Evolutionary conservation across 2,329 filamentous ascomycete genomes (phyloP), one percentile per base, ranked within the genome.

Genomic region (Sclerotinia nivalis): DNA sequence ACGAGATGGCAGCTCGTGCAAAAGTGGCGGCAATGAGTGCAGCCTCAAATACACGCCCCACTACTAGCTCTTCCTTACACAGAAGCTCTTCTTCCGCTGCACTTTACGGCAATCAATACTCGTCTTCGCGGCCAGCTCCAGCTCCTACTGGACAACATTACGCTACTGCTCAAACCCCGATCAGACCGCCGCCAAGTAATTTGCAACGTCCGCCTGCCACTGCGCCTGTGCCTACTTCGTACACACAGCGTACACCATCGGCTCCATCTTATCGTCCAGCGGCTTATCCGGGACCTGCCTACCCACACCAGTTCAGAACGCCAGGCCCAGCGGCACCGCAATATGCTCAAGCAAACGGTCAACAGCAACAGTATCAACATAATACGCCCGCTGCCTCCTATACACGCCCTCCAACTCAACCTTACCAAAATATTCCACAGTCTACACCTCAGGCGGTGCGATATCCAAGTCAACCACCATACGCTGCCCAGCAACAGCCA

Each of bases 1-100:
- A 87, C 70, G 82, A 84, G 70, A 72, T 66, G 15, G 71, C 74
- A 45, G 67, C 73, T 18, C 74, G 74, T 54, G 74, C 76, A 18
- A 79, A 76, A 70, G 72, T 74, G 15, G 73, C 75, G 18, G 73
- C 74, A 60, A 56, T 75, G 62, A 73, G 50, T 64, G 66, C 73
- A 28, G 62, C 74, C 37, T 71, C 74, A 22, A 68, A 67, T 34
- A 37, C 73, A 54, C 74, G 76, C 9, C 71, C 74, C 40, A 66
- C 71, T 28, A 70, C 70, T 49, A 68, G 75, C 15, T 52, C 75
- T 28, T 66, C 75, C 34, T 66, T 73, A 40, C 77, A 77, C 66
- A 76, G 75, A 47, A 72, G 72, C 43, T 76, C 70, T 45, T 75
- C 62, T 13, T 68, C 74, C 5, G 54, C 73, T 34, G 72, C 74